Base-by-base conservation (phyloP, 2,329 filamentous ascomycete genomes). In the Penicillium sp. region DNA sequence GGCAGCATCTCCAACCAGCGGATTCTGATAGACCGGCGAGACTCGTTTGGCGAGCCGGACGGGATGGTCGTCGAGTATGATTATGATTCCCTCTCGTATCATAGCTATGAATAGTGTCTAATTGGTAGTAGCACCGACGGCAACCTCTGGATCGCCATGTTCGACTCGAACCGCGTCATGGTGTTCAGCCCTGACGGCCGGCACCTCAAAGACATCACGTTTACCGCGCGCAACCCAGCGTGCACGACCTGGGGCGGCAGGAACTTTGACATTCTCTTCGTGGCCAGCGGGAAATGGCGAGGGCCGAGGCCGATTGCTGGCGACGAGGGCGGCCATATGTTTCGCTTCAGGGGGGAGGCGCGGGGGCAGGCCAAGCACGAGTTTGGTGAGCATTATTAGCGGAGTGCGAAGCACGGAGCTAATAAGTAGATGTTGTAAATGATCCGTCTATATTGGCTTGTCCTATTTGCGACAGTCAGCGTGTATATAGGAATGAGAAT, bases 311-410 rank as follows among this genome's bases (percentile, higher is more conserved):
- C 61, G 12, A 57, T 58, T 23, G 42, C 57, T 2, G 57, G 61
- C n/a, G 71, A 73, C 59, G 68, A 74, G 38, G 71, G 71, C 2
- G 72, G 72, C 0, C 66, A 73, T 60, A 68, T 74, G 63, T 73
- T 72, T 59, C 59, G 55, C 40, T 71, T 66, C 52, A 64, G 64
- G 3, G 55, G 47, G 16, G 64, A 61, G 52, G 61, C 62, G 2
- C 64, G 61, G 35, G 71, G 12, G n/a, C 60, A 61, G 47, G 60
- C 68, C 6, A 73, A 73, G 59, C 61, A 69, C 61, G 71, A 73
- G 46, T 73, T 72, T 61, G 67, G 57, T 20, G 69, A 69, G 16
- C 65, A 24, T 16, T n/a, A n/a, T n/a, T n/a, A n/a, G n/a, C n/a
- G n/a, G n/a, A n/a, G n/a, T n/a, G n/a, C n/a, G n/a, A n/a, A n/a